phyloP scores from a whole-genome alignment of 257 asterid species.

The Avicennia marina region DNA sequence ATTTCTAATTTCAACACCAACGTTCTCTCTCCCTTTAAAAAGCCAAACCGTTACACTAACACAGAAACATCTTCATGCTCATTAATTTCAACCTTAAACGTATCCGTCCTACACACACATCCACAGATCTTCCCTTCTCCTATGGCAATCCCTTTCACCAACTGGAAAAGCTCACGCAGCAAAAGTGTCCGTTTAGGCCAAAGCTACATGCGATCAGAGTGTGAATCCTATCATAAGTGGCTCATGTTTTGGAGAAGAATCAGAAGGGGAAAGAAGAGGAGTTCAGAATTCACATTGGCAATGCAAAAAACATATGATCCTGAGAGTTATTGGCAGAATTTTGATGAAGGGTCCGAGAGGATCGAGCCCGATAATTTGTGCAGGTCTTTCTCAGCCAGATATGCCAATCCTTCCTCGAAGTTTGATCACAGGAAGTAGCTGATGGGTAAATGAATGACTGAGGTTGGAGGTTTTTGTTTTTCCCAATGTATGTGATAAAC shows the following conservation, averaged over 20 bases:
- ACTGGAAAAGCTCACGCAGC: conserved; percentile 48
- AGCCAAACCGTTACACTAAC: too few relatives aligned
- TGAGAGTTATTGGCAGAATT: conserved; percentile 55
- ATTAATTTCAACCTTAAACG: too few relatives aligned
- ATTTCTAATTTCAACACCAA: too few relatives aligned
- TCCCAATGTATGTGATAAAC: not conserved
- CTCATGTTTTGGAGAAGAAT: conserved; percentile 47
- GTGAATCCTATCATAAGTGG: conserved; percentile 36
- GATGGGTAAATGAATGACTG: conserved; percentile 2
- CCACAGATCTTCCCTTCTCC: too few relatives aligned
- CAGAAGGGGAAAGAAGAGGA: conserved; percentile 35
- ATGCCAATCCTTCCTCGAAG: conserved; percentile 49
- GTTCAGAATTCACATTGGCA: conserved; percentile 10
- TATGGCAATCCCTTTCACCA: too few relatives aligned
- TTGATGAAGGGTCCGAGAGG: conserved; percentile 44
- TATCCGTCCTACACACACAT: too few relatives aligned
- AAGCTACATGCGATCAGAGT: conserved; percentile 16
- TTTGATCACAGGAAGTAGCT: conserved; percentile 6
- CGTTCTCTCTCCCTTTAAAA: too few relatives aligned
- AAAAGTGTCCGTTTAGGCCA: conserved; percentile 47
- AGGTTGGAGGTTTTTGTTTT: too few relatives aligned
- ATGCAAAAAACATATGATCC: conserved; percentile 41
- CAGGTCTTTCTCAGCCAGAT: conserved; percentile 73
- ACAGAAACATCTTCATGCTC: too few relatives aligned
- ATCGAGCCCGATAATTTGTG: conserved; percentile 53